Evolutionary conservation across 768 basidiomycete species (phyloP), one percentile per base, ranked within the genome.

Genomic region (Lactifluus volemus): DNA sequence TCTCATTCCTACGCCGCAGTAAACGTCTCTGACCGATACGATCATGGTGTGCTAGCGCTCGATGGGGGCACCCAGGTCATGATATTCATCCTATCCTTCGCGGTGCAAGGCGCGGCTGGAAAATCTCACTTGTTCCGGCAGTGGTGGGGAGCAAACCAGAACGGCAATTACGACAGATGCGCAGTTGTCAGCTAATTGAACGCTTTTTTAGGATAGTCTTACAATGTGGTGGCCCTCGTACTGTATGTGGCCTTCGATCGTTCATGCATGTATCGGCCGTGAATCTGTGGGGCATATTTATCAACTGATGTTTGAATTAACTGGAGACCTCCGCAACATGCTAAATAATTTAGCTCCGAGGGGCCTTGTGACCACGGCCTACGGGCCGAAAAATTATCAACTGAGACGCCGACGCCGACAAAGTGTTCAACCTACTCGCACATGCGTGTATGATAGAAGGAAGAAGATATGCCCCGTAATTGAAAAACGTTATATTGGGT

Each of bases 91-190:
- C 25, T 60, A 15, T 63, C 63, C 17, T 64, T 60, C 47, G 54
- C 59, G 44, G 67, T 65, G 3, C 78, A 78, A 58, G 83, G 83
- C 21, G 82, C 78, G 3, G 74, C 75, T 12, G 81, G 82, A 3
- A 68, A 70, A 14, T 68, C 79, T 0, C 77, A 81, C 64, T 67
- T 77, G 25, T 83, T 83, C 74, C 79, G 81, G 10, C 68, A 72
- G 64, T 82, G 81, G 82, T 83, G 81, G 82, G 58, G 79, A 5
- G 81, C 80, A 11, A 80, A 83, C 66, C 80, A 83, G 63, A 70
- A 69, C 32, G 80, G 80, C 64, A 73, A 76, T 67, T 74, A 70
- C 54, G 68, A 70, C 52, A 57, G 68, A 14, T 65, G 65, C 41
- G 58, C 54, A 17, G 32, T 54, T 11, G 45, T 21, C 12, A 47